These are phyloP conservation scores for Mycena galericulata DNA, from an alignment of 768 basidiomycete species.

Conservation along the genomic window DNA sequence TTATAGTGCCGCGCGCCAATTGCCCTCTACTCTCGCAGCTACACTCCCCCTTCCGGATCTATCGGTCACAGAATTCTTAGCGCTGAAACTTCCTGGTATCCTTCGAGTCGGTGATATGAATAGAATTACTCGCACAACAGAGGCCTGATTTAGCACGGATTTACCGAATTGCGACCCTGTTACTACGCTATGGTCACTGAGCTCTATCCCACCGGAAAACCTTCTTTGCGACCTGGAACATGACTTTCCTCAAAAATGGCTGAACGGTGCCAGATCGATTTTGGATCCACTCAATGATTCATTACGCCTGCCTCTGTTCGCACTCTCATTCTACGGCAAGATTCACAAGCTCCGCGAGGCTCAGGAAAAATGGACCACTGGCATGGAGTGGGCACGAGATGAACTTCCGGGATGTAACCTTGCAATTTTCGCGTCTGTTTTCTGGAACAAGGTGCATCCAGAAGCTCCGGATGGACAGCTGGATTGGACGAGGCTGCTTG, in stretches of 20 bases:
- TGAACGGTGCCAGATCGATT: constrained; percentile 10
- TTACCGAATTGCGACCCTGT: too few relatives aligned
- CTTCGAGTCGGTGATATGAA: too few relatives aligned
- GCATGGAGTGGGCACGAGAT: not conserved
- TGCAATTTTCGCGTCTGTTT: not conserved
- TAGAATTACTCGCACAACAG: not conserved
- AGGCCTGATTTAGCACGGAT: not conserved
- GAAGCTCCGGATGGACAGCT: constrained; percentile 2
- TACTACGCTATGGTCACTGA: too few relatives aligned
- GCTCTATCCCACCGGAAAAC: too few relatives aligned
- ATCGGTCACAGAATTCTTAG: too few relatives aligned
- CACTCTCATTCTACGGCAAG: not conserved
- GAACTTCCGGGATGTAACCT: not conserved
- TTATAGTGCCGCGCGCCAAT: too few relatives aligned
- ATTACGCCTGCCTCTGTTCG: not conserved
- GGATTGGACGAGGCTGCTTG: constrained; percentile 19
- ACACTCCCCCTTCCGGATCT: too few relatives aligned
- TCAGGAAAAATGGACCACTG: not conserved
- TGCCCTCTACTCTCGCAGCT: too few relatives aligned
- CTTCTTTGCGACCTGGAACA: too few relatives aligned
- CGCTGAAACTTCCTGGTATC: not conserved
- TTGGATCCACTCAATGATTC: not conserved
- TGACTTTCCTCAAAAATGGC: constrained; percentile 20
- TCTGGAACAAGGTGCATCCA: not conserved
- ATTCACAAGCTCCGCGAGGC: not conserved